These are phyloP conservation scores for Ceratocystis smalleyi DNA, from an alignment of 2,329 filamentous ascomycete species.

Conservation along the genomic window DNA sequence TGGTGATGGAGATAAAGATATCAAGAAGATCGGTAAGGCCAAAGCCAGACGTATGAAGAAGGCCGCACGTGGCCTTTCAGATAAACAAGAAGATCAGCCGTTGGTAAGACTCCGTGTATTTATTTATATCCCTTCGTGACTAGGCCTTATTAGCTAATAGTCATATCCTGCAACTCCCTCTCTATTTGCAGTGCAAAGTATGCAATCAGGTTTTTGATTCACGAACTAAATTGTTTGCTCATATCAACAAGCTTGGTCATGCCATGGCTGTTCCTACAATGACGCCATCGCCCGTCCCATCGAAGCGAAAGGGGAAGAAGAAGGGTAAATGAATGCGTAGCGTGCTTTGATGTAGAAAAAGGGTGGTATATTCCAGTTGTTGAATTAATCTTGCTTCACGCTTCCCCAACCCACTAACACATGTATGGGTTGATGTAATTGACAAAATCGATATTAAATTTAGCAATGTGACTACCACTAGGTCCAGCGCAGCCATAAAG, in stretches of 20 bases:
- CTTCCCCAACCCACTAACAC: not conserved
- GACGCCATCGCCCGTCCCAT: not conserved
- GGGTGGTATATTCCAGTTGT: not conserved
- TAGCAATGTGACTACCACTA: no score
- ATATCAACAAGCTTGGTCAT: constrained; percentile 52
- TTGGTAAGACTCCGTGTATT: constrained; percentile 23
- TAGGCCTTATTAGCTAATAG: not conserved
- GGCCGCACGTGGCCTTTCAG: constrained; percentile 23
- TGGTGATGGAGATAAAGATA: not conserved
- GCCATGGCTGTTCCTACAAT: constrained; percentile 31
- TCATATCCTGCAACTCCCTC: not conserved
- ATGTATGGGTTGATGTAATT: not conserved
- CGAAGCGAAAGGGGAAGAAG: constrained; percentile 10
- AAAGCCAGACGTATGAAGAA: constrained; percentile 15
- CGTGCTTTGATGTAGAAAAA: not conserved
- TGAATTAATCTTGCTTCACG: not conserved
- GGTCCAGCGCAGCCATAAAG: no score
- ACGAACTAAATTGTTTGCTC: constrained; percentile 56
- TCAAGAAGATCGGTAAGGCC: constrained; percentile 13
- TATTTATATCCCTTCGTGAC: not conserved
- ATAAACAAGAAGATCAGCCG: constrained; percentile 22
- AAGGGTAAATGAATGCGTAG: not conserved
- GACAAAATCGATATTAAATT: no score
- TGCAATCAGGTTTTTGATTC: constrained; percentile 39
- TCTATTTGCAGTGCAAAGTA: constrained; percentile 18